Evolutionary conservation across 441 rosid species (phyloP).

Genomic region (Isatis lusitanica): DNA sequence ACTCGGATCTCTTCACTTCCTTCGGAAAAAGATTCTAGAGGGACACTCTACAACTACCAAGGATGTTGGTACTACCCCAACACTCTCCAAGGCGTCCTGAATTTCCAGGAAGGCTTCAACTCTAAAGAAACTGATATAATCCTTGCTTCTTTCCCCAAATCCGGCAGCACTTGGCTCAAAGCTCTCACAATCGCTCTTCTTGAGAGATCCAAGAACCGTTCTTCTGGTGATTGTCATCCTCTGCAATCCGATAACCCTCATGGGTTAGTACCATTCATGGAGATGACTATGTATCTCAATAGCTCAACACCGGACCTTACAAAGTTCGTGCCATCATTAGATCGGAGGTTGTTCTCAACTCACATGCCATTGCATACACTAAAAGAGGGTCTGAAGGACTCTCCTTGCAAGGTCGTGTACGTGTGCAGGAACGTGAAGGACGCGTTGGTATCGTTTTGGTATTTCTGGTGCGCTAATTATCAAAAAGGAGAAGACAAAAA

Average conservation of each 20-base stretch:
- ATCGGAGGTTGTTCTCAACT: constrained; percentile 49
- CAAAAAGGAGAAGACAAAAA: neutral
- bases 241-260: constrained; percentile 34
- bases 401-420: constrained; percentile 54
- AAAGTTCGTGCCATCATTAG: constrained; percentile 3
- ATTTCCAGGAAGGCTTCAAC: constrained; percentile 41
- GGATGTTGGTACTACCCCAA: constrained; percentile 46
- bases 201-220: constrained; percentile 23
- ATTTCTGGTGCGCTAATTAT: constrained; percentile 16
- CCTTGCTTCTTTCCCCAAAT: constrained; percentile 51
- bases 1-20: constrained; percentile 44
- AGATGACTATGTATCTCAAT: neutral
- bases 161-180: constrained; percentile 68
- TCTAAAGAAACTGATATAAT: constrained; percentile 42
- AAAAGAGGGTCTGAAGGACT: constrained; percentile 32
- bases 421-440: constrained; percentile 64
- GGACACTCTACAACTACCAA: constrained; percentile 35
- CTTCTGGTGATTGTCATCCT: constrained; percentile 40
- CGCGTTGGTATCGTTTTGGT: constrained; percentile 59
- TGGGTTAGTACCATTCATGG: constrained; percentile 45
- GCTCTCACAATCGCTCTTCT: constrained; percentile 46
- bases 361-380: constrained; percentile 50
- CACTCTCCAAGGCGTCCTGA: constrained; percentile 35
- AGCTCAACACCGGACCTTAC: constrained; percentile 36
- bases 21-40: constrained; percentile 30